Evolutionary conservation across 192 early-diverging fungal genomes (phyloP).

Genomic region (Backusella sp.): DNA sequence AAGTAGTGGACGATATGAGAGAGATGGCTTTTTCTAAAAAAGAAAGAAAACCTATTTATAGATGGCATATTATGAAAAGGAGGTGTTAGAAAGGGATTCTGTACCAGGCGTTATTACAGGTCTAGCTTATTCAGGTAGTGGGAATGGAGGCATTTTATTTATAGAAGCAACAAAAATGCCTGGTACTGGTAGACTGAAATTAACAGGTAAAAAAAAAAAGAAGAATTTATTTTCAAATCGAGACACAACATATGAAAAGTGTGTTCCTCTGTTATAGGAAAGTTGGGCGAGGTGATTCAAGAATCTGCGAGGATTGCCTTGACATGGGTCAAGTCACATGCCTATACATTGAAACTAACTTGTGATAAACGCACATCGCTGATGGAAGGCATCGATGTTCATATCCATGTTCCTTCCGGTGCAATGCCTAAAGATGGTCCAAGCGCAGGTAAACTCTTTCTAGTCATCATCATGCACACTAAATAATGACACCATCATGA

Average conservation of each 20-base stretch:
- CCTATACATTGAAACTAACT: constrained; percentile 53
- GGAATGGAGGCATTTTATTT: constrained; percentile 72
- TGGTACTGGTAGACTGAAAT: constrained; percentile 64
- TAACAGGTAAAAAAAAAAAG: constrained; percentile 46
- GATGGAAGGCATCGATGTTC: constrained; percentile 66
- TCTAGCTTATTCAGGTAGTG: constrained; percentile 74
- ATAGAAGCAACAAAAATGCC: constrained; percentile 79
- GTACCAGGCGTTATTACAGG: constrained; percentile 78
- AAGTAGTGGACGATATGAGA: neutral
- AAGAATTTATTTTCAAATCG: neutral
- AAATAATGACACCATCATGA: neutral
- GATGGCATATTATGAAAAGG: constrained; percentile 63
- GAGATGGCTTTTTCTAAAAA: neutral
- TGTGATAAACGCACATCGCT: constrained; percentile 37
- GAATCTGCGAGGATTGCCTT: constrained; percentile 77
- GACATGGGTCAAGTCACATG: constrained; percentile 75
- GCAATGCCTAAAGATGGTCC: constrained; percentile 84
- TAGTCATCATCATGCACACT: neutral
- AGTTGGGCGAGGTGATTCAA: constrained; percentile 82
- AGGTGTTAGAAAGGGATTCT: constrained; percentile 61
- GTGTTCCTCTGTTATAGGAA: constrained; percentile 21
- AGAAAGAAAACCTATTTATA: neutral
- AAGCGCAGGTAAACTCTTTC: constrained; percentile 45
- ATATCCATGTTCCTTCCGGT: constrained; percentile 86
- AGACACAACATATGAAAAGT: neutral